Base-by-base conservation (phyloP, 371 early-diverging fungal species). In the Gilbertella persicaria region DNA sequence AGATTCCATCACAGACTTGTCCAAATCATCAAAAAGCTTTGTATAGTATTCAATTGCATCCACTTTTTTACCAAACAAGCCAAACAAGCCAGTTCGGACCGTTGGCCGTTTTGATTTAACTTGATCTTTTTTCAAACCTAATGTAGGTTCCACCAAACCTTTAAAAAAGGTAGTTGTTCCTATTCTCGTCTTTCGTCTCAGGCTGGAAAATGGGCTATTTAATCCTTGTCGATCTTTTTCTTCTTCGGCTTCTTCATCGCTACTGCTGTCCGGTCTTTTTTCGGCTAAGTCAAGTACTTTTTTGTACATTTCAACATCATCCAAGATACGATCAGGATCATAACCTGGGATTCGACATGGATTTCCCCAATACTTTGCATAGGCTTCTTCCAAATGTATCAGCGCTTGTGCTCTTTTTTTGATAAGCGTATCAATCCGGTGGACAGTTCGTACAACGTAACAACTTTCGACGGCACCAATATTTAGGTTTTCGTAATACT, bases 401-500 rank as follows among this genome's bases (percentile, higher is more conserved):
- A 81, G 42, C 2, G 68, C 70, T 4, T 54, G 3, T 1, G 72
- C 65, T 33, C 82, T 60, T 37, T 69, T 62, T 47, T 62, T 54
- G 9, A 78, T 52, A 35, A 71, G 41, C 5, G 57, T 48, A 28
- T 58, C 48, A 9, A 81, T 40, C 29, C 66, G 25, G 20, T 64
- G 55, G 1, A 86, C 75, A 38, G 78, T 73, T 17, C 82, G 78
- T 28, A 76, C 77, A 10, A 86, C 77, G 56, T 82, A 71, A 10
- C 75, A 70, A 36, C 66, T 71, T 45, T 79, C 77, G 0, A 86
- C 86, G 1, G 45, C 25, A 17, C 86, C 86, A 8, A 75, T 62
- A 2, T 68, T 73, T 19, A 86, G 50, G 6, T 71, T 60, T 28
- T 77, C 74, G 36, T 75, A 86, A 54, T 78, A 86, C 0, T 76